A percentile compares a stretch with the other conserved stretches of the same genome.
These are phyloP conservation scores for Aspergillus ostianus DNA, from an alignment of 495 filamentous ascomycete genomes.

Conservation along the genomic window DNA sequence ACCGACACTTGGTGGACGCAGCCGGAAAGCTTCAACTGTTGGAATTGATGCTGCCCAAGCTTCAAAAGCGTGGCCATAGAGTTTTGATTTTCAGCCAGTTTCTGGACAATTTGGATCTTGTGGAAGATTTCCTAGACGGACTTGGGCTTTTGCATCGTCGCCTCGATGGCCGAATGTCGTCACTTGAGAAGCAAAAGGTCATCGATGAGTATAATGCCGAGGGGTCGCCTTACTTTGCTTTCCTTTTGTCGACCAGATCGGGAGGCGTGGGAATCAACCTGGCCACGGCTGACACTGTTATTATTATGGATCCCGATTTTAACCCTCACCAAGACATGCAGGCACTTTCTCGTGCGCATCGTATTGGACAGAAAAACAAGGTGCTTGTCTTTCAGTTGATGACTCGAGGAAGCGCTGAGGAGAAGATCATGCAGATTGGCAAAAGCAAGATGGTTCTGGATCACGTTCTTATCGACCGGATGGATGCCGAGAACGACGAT, in stretches of 20 bases:
- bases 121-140: conserved; percentile 85
- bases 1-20: conserved; percentile 83
- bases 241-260: conserved; percentile 88
- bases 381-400: conserved; percentile 93
- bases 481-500: conserved; percentile 75
- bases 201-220: conserved; percentile 94
- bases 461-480: conserved; percentile 86
- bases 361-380: conserved; percentile 93
- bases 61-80: conserved; percentile 83
- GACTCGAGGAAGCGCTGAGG: conserved; percentile 83
- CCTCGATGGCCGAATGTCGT: conserved; percentile 78
- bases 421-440: conserved; percentile 95
- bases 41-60: conserved; percentile 85
- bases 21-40: conserved; percentile 86
- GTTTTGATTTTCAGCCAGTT: conserved; percentile 98
- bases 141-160: conserved; percentile 70
- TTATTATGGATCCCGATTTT: conserved; percentile 97
- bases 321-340: conserved; percentile 99
- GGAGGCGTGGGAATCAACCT: conserved; percentile 98
- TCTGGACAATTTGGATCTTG: conserved; percentile 78
- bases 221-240: conserved; percentile 77
- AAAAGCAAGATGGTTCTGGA: conserved; percentile 94
- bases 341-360: conserved; percentile 87
- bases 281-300: conserved; percentile 95
- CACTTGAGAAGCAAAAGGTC: conserved; percentile 83